Conservation (phyloP, 352 stramenopile species). For the Globisporangium nagaii region DNA sequence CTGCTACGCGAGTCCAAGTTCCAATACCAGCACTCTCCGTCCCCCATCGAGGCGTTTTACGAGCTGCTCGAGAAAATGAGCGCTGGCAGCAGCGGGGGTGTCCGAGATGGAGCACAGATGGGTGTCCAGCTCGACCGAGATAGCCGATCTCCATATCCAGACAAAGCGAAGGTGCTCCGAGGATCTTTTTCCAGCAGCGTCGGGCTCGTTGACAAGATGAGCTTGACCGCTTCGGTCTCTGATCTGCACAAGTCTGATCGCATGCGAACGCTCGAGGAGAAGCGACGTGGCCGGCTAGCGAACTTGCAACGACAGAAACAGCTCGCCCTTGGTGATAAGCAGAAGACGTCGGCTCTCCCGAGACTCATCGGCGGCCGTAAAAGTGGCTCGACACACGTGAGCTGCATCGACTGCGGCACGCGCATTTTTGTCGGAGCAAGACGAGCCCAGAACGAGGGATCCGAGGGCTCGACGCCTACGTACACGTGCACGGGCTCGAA, state of each 20-base stretch:
- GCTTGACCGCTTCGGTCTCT: not conserved
- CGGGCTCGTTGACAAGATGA: not conserved
- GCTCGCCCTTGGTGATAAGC: slow-evolving; percentile 44
- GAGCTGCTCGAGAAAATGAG: slow-evolving; percentile 25
- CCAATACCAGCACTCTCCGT: not conserved
- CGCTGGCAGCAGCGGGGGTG: not conserved
- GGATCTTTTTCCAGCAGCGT: not conserved
- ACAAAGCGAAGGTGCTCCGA: not conserved
- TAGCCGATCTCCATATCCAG: not conserved
- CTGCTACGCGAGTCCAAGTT: not conserved
- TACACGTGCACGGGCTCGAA: slow-evolving; percentile 42
- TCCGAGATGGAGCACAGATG: too few species aligned
- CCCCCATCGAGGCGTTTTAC: slow-evolving; percentile 40
- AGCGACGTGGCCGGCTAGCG: slow-evolving; percentile 32
- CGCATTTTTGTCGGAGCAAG: slow-evolving; percentile 34
- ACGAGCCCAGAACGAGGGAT: not conserved
- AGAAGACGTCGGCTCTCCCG: slow-evolving; percentile 43
- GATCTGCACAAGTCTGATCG: slow-evolving; percentile 40
- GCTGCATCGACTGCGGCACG: slow-evolving; percentile 52
- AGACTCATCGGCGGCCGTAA: slow-evolving; percentile 71
- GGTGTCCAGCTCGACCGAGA: not conserved
- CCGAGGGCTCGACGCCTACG: not conserved
- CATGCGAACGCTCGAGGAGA: slow-evolving; percentile 61
- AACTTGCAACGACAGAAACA: slow-evolving; percentile 55
- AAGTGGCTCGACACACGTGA: slow-evolving; percentile 45